Evolutionary conservation across 176 grass and related monocot genomes (phyloP).

Genomic region (Triticum turgidum): DNA sequence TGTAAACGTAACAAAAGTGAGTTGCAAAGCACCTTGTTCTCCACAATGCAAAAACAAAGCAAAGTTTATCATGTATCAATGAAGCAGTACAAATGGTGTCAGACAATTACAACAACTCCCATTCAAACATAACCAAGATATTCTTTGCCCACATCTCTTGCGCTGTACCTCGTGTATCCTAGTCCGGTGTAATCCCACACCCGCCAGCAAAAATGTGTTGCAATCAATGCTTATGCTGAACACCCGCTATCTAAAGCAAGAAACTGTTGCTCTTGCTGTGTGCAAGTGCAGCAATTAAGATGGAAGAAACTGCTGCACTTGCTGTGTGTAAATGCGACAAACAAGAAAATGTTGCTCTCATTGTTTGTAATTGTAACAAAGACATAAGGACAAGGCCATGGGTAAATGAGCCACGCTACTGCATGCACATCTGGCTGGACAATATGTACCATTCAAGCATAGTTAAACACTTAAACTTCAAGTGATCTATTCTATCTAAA

Average conservation of each 20-base stretch:
- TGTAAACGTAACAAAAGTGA: constrained; percentile 74
- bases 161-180: constrained; percentile 86
- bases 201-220: constrained; percentile 30
- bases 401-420: background rate
- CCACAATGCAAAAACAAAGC: constrained; percentile 19
- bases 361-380: background rate
- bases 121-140: constrained; percentile 70
- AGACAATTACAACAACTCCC: background rate
- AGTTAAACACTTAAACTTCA: background rate
- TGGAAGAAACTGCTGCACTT: background rate
- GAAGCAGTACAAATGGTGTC: background rate
- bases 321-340: background rate
- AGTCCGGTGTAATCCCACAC: constrained; percentile 98
- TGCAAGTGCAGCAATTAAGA: background rate
- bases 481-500: constrained; percentile 9
- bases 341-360: background rate
- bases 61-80: constrained; percentile 4
- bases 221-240: constrained; percentile 14
- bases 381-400: background rate
- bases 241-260: background rate
- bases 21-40: constrained; percentile 98
- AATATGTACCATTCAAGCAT: background rate
- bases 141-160: constrained; percentile 86
- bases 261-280: background rate
- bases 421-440: background rate